Evolutionary conservation across 2,329 filamentous ascomycete genomes (phyloP).

Genomic region (Arthrobotrys sphaeroides): DNA sequence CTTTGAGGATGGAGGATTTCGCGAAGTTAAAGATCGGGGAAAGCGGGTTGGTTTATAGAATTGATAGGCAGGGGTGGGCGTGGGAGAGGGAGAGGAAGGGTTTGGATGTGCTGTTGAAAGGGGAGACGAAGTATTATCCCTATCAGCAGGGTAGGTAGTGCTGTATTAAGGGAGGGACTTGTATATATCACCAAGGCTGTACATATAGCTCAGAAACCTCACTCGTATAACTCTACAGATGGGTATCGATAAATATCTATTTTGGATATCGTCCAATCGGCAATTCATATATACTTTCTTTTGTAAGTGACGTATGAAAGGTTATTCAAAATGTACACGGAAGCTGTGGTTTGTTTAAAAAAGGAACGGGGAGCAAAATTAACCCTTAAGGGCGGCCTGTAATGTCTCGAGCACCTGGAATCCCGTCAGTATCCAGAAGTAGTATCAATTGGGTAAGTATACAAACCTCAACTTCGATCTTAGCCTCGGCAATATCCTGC

Average conservation of each 20-base stretch:
- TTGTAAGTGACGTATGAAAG: too few relatives aligned
- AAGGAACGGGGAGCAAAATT: background rate
- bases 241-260: background rate
- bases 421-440: background rate
- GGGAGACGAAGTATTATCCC: conserved; percentile 33
- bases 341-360: conserved; percentile 27
- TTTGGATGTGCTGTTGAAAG: conserved; percentile 38
- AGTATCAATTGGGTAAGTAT: background rate
- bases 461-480: conserved; percentile 96
- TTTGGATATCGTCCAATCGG: conserved; percentile 15
- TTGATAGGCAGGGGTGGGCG: conserved; percentile 43
- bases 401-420: conserved; percentile 84
- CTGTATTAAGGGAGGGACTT: background rate
- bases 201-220: background rate
- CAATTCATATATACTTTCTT: conserved; percentile 54
- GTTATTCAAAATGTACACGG: conserved; percentile 44
- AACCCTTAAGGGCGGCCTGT: conserved; percentile 75
- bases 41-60: conserved; percentile 34
- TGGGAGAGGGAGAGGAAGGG: conserved; percentile 47
- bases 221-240: too few relatives aligned
- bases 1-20: conserved; percentile 37
- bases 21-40: conserved; percentile 38
- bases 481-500: conserved; percentile 97
- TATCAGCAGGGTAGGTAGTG: background rate
- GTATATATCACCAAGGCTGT: conserved; percentile 12